These are phyloP conservation scores for Parachlorella kessleri DNA, from an alignment of 139 green algal species.

Conservation along the genomic window DNA sequence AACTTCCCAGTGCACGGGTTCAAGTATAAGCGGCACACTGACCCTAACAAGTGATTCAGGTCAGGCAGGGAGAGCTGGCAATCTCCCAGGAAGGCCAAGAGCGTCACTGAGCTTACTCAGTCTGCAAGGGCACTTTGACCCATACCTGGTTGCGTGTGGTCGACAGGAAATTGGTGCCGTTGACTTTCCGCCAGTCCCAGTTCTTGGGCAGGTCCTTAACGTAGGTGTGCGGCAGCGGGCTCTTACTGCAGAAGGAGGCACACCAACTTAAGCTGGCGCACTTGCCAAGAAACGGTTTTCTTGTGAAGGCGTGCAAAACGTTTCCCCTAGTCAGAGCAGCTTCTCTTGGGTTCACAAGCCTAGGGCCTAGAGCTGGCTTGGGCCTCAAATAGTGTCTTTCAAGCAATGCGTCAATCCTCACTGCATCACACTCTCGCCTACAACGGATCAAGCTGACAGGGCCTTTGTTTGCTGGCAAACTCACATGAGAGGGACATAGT, in stretches of 20 bases:
- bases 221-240: slow-evolving; percentile 17
- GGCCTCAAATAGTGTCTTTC: background rate
- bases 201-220: slow-evolving; percentile 15
- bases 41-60: too few relatives aligned
- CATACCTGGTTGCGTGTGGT: slow-evolving; percentile 81
- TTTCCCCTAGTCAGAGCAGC: background rate
- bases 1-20: too few relatives aligned
- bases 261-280: background rate
- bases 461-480: background rate
- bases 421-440: background rate
- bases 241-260: background rate
- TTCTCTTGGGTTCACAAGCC: background rate
- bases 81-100: too few relatives aligned
- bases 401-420: background rate
- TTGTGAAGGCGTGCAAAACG: background rate
- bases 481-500: slow-evolving; percentile 8
- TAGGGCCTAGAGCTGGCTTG: background rate
- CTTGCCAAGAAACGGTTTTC: background rate
- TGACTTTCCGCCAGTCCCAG: slow-evolving; percentile 59
- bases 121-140: too few relatives aligned
- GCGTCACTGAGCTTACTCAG: too few relatives aligned
- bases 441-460: background rate
- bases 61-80: too few relatives aligned
- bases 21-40: too few relatives aligned
- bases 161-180: slow-evolving; percentile 68